A percentile compares a stretch with the other conserved stretches of the same genome.
These are phyloP conservation scores for Fusarium neocosmosporiellum DNA, from an alignment of 2,329 filamentous ascomycete genomes.

Conservation along the genomic window DNA sequence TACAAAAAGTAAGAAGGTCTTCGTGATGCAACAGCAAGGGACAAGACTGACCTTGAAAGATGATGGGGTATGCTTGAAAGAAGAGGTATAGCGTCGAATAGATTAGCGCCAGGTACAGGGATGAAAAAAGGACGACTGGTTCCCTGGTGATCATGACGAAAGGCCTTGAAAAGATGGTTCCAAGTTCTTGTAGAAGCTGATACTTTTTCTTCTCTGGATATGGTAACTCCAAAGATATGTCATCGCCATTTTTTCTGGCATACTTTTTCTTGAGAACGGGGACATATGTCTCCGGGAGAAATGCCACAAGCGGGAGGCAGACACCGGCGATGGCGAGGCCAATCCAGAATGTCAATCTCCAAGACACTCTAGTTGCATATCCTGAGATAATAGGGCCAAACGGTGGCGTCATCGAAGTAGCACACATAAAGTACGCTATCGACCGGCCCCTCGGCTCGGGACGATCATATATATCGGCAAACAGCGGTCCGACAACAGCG, in stretches of 20 bases:
- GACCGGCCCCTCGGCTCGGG: constrained; percentile 47
- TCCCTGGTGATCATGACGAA: constrained; percentile 25
- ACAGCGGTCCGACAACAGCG: constrained; percentile 57
- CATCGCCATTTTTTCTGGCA: neutral
- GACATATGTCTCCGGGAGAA: constrained; percentile 36
- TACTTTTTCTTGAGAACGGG: constrained; percentile 20
- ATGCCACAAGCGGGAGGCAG: constrained; percentile 37
- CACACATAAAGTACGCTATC: constrained; percentile 50
- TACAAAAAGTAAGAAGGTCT: neutral
- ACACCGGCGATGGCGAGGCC: constrained; percentile 42
- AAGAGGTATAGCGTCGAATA: constrained; percentile 36
- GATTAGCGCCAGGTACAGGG: constrained; percentile 21
- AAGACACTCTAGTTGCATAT: constrained; percentile 51
- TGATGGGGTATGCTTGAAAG: constrained; percentile 35
- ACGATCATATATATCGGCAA: constrained; percentile 57
- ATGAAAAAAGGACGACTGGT: constrained; percentile 23
- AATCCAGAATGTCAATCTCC: constrained; percentile 59
- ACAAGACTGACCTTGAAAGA: constrained; percentile 23
- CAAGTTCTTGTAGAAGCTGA: constrained; percentile 4
- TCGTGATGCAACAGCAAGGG: neutral
- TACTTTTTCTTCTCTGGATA: neutral
- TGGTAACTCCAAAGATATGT: neutral
- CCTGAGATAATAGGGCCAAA: constrained; percentile 58
- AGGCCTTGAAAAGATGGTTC: constrained; percentile 15
- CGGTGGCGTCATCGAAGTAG: constrained; percentile 53